Base-by-base conservation (phyloP, 2,329 filamentous ascomycete genomes). In the Fusarium denticulatum region DNA sequence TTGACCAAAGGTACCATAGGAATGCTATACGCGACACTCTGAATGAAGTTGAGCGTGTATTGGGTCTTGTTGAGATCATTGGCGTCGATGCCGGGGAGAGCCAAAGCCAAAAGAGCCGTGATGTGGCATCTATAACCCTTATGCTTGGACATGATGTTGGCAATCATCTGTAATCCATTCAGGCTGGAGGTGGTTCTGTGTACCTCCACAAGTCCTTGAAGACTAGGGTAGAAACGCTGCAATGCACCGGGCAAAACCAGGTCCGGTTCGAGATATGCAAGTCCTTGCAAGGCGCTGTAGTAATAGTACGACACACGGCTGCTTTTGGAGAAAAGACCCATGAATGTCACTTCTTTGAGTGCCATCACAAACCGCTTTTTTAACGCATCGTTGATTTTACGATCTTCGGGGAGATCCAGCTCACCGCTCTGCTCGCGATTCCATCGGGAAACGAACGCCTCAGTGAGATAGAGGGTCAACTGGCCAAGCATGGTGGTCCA, bases 81-180 rank as follows among this genome's bases (percentile, higher is more conserved):
- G 72, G 97, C 95, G 83, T 99, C 97, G 66, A 99, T 97, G 28
- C 96, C 97, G 1, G 97, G 97, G 37, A 99, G 86, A 9, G 96
- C 94, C 67, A 99, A 87, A 10, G 96, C 96, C n/a, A 99, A 85
- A 40, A 99, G 85, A 2, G 96, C 96, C 3, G 96, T 99, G 72
- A 99, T 92, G 81, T 99, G 96, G 79, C 96, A 98, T 68, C 96
- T 90, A 81, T 96, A 98, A n/a, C 96, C 96, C 82, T 97, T 98
- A 45, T 95, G 94, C 79, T 93, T 92, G 20, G 95, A 92, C 89
- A 99, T 97, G 77, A 95, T 90, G 80, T 95, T 94, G 72, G 95
- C 94, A 69, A 98, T 90, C 87, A 97, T 94, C 83, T 98, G 95
- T 68, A 99, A 86, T 46, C 96, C 94, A 78, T 96, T 93, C 66